Evolutionary conservation across 208 protist genomes (phyloP), one percentile per base, ranked within the genome.

Genomic region (Wallacemonas collosoma): DNA sequence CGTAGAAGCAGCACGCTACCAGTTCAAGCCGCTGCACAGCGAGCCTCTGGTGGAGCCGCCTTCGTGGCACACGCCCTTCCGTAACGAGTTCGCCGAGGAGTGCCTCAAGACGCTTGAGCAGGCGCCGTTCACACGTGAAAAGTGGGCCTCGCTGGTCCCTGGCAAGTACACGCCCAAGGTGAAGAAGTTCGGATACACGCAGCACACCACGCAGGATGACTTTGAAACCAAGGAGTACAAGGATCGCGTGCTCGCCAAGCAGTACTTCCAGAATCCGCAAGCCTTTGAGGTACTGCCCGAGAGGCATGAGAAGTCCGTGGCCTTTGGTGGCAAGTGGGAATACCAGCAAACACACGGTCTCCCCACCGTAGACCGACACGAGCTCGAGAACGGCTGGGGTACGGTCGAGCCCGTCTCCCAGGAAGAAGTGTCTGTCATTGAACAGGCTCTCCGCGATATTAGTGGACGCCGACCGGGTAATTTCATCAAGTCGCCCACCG

Each of bases 141-240:
- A 82, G 62, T 93, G 89, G 82, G 88, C 85, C 9, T 91, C 90
- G 45, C 85, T 95, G 39, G 83, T 93, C 36, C 68, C 71, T 8
- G 87, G 84, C 57, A 94, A 92, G 80, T 96, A 95, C 80, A 95
- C 89, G 51, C 88, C 91, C 8, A 97, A 97, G 79, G 66, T 75
- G 53, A 95, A 95, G 77, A 78, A 78, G 43, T 93, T 93, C 77
- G 90, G 90, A 70, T 97, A 97, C 86, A 80, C 87, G 50, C 93
- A 97, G 72, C 90, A 97, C 83, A 92, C 68, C 51, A 92, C 88
- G 9, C 65, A 93, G 44, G 91, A 96, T 73, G 93, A 97, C 88
- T 96, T 95, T 76, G 79, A 87, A 55, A 97, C 93, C 2, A 95
- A 96, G 82, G 93, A 97, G 79, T 96, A 96, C 82, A 89, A 87